Base-by-base conservation (phyloP, 1,139 yeast species). In the Kodamaea arcana region DNA sequence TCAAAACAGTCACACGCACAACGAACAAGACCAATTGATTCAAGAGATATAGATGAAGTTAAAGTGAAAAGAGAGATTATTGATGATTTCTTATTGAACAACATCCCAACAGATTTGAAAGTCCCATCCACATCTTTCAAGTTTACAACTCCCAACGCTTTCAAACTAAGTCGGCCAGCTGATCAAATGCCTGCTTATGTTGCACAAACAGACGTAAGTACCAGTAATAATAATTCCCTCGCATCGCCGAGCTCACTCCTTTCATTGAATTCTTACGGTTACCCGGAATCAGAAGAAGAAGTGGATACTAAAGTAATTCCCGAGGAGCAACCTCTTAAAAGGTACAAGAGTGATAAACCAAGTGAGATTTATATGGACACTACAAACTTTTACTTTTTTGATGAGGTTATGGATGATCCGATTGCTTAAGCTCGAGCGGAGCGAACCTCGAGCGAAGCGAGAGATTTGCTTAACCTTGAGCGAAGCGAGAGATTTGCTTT, bases 41-140 rank as follows among this genome's bases (percentile, higher is more conserved):
- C 22, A 18, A 34, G 36, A 25, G 33, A 39, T 17, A 44, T 50
- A 39, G 65, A 60, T 36, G 60, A 57, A 41, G 45, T 46, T 29
- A 55, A 59, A 37, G 58, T 65, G 43, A 67, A 66, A 42, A 69
- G 65, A 42, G 70, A 66, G 39, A 65, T 65, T 37, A 63, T 64
- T 33, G 67, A 65, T 39, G 72, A 66, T 43, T 65, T 65, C 43
- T 43, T 53, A 32, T 50, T 65, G 41, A 65, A 65, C 48, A 65
- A 64, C 39, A 62, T 65, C 18, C 66, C 66, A 36, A 62, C 54
- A 26, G 56, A 50, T 14, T 34, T 33, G 25, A 39, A 35, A n/a
- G 30, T 31, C 21, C 37, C 43, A 11, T 15, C 35, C 14, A 35
- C 33, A 30, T 34, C 40, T 29, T 37, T 34, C 28, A 41, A 37